Percentiles rank a stretch among this genome's conserved stretches.
phyloP scores from a whole-genome alignment of 108 stramenopile genomes.

The Aurantiochytrium sp. region DNA sequence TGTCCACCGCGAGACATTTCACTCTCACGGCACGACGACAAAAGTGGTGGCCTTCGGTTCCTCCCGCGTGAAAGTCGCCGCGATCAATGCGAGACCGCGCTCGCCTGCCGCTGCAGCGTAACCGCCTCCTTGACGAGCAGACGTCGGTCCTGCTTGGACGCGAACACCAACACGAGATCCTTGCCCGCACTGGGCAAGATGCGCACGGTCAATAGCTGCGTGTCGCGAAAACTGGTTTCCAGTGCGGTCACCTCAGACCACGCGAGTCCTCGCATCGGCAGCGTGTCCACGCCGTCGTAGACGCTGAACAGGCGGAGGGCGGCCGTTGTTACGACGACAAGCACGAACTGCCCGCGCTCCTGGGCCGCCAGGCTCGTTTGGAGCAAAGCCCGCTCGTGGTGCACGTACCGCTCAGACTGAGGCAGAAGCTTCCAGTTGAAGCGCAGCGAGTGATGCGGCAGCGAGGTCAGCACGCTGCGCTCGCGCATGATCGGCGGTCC shows the following conservation, averaged over 20 bases:
- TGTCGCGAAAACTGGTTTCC: background rate
- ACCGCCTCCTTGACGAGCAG: background rate
- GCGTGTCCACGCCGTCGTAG: background rate
- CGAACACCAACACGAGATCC: background rate
- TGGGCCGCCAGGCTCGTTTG: background rate
- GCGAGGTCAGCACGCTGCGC: background rate
- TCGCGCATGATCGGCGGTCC: conserved; percentile 4
- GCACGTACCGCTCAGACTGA: background rate
- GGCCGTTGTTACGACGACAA: background rate
- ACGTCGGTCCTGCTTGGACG: conserved; percentile 2
- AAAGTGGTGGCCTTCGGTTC: too few species aligned
- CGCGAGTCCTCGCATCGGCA: background rate
- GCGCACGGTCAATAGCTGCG: background rate
- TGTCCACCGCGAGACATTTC: too few species aligned
- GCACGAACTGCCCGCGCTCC: background rate
- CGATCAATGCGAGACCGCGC: background rate
- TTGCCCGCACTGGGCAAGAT: background rate
- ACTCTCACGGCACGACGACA: too few species aligned
- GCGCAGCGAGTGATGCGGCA: background rate
- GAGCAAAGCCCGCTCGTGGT: background rate
- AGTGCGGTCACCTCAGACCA: background rate
- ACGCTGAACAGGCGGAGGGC: background rate
- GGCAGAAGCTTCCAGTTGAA: background rate
- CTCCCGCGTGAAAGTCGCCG: too few species aligned
- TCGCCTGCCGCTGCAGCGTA: background rate